These are phyloP conservation scores for Neonectria hederae DNA, from an alignment of 2,329 filamentous ascomycete species.

Conservation along the genomic window DNA sequence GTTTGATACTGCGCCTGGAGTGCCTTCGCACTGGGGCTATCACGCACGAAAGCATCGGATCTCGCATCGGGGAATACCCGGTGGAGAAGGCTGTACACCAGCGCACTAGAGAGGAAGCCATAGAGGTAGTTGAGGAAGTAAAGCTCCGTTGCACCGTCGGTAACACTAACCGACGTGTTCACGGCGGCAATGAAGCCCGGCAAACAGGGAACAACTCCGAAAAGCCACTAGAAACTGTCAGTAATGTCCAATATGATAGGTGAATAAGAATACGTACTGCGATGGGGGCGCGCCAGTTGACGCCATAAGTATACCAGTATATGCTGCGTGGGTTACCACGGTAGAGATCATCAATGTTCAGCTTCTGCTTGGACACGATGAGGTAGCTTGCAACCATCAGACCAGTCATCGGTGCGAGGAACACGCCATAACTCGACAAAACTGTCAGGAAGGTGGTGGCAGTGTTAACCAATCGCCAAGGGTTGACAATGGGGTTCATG, in stretches of 20 bases:
- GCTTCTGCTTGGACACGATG: constrained; percentile 46
- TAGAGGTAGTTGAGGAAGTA: constrained; percentile 53
- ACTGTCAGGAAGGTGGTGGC: constrained; percentile 50
- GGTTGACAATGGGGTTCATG: constrained; percentile 49
- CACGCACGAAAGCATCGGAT: constrained; percentile 44
- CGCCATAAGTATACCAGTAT: constrained; percentile 53
- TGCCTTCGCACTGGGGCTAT: constrained; percentile 35
- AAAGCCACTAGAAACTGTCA: constrained; percentile 47
- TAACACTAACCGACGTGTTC: constrained; percentile 45
- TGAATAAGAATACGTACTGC: constrained; percentile 44
- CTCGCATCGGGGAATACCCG: constrained; percentile 38
- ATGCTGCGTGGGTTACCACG: constrained; percentile 43
- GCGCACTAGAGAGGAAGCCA: constrained; percentile 48
- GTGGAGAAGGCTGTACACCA: constrained; percentile 47
- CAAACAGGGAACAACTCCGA: constrained; percentile 51
- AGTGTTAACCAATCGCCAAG: constrained; percentile 51
- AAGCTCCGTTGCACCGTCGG: constrained; percentile 50
- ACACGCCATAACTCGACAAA: constrained; percentile 49
- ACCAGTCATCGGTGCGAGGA: constrained; percentile 52
- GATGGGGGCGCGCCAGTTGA: constrained; percentile 53
- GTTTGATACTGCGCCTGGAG: constrained; percentile 43
- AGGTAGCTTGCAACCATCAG: constrained; percentile 51
- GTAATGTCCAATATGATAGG: neutral
- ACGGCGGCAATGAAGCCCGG: constrained; percentile 56
- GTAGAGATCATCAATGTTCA: constrained; percentile 50